Evolutionary conservation across 352 stramenopile genomes (phyloP), one percentile per base, ranked within the genome.

Genomic region (Peronospora belbahrii): DNA sequence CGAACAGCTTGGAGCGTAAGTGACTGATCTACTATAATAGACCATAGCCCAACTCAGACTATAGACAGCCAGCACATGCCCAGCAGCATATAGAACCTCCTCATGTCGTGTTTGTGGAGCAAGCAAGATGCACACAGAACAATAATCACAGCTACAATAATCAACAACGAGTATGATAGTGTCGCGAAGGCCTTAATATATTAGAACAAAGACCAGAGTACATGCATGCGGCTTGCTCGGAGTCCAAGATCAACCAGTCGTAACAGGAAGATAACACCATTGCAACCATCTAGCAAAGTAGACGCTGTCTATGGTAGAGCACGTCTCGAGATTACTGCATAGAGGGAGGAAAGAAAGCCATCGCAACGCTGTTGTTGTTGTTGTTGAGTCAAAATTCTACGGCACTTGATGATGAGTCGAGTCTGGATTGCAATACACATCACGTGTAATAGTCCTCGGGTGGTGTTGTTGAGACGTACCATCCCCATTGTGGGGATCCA

Each of bases 381-480:
- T 10, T 17, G 25, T 47, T 17, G 39, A 28, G 18, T 54, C 42
- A 51, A 66, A 6, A 62, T 58, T 52, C 43, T 51, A 59, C 42
- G 49, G 39, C 49, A 64, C 55, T 53, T 56, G 35, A 28, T 51
- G 32, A 24, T 39, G n/a, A n/a, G n/a, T n/a, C n/a, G n/a, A n/a
- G n/a, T n/a, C n/a, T 28, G 6, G 20, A 37, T 8, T 30, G 23
- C 23, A 32, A 19, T 14, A 22, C n/a, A n/a, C 51, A 37, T 48
- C 56, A 72, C 6, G 55, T 33, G 51, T 87, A 87, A 48, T 84
- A 70, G 37, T 89, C 78, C 24, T 87, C 75, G 13, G 78, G 78
- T 2, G 78, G 78, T 4, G 78, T 89, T 13, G 69, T 86, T 18
- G 78, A 89, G 25, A 89, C 78, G 46, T 89, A 89, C 78, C 78